Evolutionary conservation across 257 asterid species (phyloP).

Genomic region (Prunella vulgaris): DNA sequence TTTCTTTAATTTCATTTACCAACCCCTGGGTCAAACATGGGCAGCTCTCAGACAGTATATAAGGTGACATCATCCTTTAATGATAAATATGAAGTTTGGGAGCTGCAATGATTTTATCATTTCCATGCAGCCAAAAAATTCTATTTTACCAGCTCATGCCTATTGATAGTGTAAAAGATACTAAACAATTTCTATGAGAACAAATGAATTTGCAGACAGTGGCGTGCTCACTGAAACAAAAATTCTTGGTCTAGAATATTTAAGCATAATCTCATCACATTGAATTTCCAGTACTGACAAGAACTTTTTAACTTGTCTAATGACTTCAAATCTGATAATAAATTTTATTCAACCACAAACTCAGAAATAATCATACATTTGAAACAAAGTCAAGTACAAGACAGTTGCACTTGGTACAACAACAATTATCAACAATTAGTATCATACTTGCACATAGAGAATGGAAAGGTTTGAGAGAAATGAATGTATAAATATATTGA

Average conservation of each 20-base stretch:
- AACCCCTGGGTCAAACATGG: conserved; percentile 53
- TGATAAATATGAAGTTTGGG: background rate
- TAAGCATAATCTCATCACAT: background rate
- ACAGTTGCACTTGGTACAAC: background rate
- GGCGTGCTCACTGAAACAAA: background rate
- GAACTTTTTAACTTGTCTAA: background rate
- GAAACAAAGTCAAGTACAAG: conserved; percentile 5
- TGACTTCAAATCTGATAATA: background rate
- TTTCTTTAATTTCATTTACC: conserved; percentile 56
- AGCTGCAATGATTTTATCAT: background rate
- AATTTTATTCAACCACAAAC: conserved; percentile 14
- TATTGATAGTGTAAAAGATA: background rate
- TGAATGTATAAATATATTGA: background rate
- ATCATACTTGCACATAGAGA: background rate
- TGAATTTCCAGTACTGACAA: background rate
- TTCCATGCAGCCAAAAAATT: background rate
- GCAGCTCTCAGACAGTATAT: conserved; percentile 1
- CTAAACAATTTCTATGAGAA: background rate
- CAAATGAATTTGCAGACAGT: background rate
- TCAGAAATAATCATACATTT: conserved; percentile 4
- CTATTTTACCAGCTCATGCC: background rate
- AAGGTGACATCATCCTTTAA: conserved; percentile 3
- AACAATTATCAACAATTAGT: background rate
- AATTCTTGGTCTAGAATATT: background rate
- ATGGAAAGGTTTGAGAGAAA: background rate